Percentiles rank a stretch among this genome's conserved stretches.
phyloP scores from a whole-genome alignment of 2,329 filamentous ascomycete species.

The Aspergillus spinulosporus region DNA sequence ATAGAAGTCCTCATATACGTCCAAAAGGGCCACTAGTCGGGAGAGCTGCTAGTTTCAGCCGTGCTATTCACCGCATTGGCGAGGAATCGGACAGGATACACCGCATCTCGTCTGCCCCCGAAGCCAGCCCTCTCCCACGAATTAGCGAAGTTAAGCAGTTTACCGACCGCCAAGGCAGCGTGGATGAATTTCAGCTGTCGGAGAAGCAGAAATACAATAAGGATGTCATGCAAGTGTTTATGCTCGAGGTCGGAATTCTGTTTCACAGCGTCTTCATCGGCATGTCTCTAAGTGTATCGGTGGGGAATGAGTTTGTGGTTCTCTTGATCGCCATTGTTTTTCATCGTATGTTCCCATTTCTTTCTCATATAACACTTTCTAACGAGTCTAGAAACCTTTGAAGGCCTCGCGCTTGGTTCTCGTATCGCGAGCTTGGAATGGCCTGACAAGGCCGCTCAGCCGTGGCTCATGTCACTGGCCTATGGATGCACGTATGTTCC shows the following conservation, averaged over 20 bases:
- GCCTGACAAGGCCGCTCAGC: slow-evolving; percentile 35
- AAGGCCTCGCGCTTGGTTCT: slow-evolving; percentile 37
- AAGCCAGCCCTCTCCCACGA: slow-evolving; percentile 15
- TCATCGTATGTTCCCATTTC: slow-evolving; percentile 31
- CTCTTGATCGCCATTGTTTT: slow-evolving; percentile 39
- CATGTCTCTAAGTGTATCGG: slow-evolving; percentile 39
- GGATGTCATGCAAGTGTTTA: slow-evolving; percentile 69
- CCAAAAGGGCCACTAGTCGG: slow-evolving; percentile 31
- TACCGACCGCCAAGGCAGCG: slow-evolving; percentile 1
- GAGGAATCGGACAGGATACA: slow-evolving; percentile 25
- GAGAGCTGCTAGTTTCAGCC: slow-evolving; percentile 31
- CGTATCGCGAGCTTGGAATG: slow-evolving; percentile 35
- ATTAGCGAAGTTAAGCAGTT: slow-evolving; percentile 21
- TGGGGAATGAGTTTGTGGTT: slow-evolving; percentile 37
- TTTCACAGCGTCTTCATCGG: slow-evolving; percentile 66
- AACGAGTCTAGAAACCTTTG: slow-evolving; percentile 33
- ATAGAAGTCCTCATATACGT: slow-evolving; percentile 25
- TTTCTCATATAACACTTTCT: neutral
- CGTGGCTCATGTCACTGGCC: slow-evolving; percentile 73
- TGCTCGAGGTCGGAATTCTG: slow-evolving; percentile 74
- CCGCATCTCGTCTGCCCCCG: slow-evolving; percentile 27
- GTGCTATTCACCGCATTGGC: slow-evolving; percentile 31
- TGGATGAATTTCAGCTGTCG: slow-evolving; percentile 1
- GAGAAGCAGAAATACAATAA: slow-evolving; percentile 54
- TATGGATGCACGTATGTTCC: slow-evolving; percentile 58